Evolutionary conservation across 441 rosid species (phyloP).

Genomic region (Pelargonium fulgidum): DNA sequence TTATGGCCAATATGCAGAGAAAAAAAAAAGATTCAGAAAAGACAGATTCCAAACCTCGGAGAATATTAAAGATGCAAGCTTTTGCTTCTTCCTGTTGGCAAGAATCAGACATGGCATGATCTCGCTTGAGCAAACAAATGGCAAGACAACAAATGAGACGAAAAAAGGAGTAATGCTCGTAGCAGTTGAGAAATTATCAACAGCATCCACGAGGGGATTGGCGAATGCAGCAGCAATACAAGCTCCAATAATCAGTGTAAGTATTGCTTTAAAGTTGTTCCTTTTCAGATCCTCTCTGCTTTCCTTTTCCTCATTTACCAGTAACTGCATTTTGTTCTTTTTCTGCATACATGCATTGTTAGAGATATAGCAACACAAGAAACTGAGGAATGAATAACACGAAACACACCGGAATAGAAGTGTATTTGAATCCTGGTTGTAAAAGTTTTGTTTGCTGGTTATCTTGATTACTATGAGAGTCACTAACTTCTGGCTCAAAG

Average conservation of each 20-base stretch:
- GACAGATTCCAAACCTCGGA: neutral
- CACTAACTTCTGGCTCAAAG: neutral
- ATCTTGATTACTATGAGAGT: too few relatives aligned
- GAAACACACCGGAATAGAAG: neutral
- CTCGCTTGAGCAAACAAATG: slow-evolving; percentile 3
- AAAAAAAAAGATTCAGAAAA: neutral
- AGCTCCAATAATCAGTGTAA: neutral
- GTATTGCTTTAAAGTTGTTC: neutral
- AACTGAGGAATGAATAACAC: neutral
- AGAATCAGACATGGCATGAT: neutral
- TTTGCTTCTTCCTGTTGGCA: neutral
- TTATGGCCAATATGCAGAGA: too few relatives aligned
- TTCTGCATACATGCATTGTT: neutral
- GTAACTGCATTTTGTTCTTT: neutral
- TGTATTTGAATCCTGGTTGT: neutral
- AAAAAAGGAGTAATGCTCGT: neutral
- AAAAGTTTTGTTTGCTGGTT: too few relatives aligned
- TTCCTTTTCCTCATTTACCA: neutral
- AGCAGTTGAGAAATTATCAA: neutral
- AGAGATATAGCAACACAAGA: too few relatives aligned
- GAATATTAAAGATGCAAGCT: neutral
- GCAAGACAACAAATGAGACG: neutral
- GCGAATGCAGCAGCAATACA: neutral
- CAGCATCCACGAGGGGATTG: neutral
- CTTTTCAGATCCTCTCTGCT: neutral